Conservation (phyloP, 2,329 filamentous ascomycete genomes). For the Trichoderma koningiopsis region DNA sequence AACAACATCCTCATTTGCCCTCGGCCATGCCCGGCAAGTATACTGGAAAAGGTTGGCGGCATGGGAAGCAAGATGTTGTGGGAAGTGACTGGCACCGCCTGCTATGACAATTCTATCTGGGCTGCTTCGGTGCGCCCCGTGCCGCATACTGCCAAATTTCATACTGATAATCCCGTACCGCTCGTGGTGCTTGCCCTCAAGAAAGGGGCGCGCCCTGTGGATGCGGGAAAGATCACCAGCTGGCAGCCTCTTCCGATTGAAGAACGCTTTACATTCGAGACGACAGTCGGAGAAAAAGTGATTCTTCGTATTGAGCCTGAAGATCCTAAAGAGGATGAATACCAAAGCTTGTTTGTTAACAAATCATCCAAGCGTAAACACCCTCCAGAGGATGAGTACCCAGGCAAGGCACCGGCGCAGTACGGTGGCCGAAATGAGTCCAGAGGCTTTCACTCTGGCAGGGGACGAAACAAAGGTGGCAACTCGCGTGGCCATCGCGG, state of each 20-base stretch:
- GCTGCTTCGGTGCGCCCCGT: conserved; percentile 78
- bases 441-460: conserved; percentile 47
- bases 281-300: conserved; percentile 82
- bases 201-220: conserved; percentile 73
- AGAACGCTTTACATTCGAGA: conserved; percentile 76
- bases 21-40: conserved; percentile 68
- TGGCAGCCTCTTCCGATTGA: conserved; percentile 78
- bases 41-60: conserved; percentile 83
- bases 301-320: conserved; percentile 80
- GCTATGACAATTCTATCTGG: conserved; percentile 81
- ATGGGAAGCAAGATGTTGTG: conserved; percentile 82
- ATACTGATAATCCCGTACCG: conserved; percentile 78
- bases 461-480: conserved; percentile 42
- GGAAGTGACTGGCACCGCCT: conserved; percentile 77
- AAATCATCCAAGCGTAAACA: conserved; percentile 62
- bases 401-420: conserved; percentile 38
- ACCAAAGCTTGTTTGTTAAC: conserved; percentile 63
- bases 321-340: conserved; percentile 60
- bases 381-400: conserved; percentile 51
- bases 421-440: conserved; percentile 46
- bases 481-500: conserved; percentile 43
- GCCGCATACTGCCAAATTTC: conserved; percentile 64
- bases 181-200: conserved; percentile 81
- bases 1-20: conserved; percentile 92
- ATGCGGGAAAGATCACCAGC: conserved; percentile 77